Base-by-base conservation (phyloP, 2,329 filamentous ascomycete genomes). In the Ramularia endophylla region DNA sequence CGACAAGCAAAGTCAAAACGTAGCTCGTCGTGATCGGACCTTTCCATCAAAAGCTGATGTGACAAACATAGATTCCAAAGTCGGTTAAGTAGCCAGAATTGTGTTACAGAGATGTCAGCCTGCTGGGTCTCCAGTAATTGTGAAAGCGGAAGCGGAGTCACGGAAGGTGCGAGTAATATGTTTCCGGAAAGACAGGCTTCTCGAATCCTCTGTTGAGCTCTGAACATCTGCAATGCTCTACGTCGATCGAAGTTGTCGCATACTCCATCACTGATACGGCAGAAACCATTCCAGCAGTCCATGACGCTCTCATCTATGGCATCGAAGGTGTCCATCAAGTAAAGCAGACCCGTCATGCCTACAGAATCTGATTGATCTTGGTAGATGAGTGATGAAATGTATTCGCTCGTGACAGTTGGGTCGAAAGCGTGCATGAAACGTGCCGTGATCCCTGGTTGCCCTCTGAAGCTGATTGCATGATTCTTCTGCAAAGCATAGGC, bases 271-370 rank as follows among this genome's bases (percentile, higher is more conserved):
- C 52, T 54, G 32, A 47, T 52, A 13, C 41, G 40, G 57, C 65
- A 69, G 39, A 62, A 63, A 18, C 58, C 58, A 36, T 65, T 68
- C 66, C 66, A 69, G 54, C 66, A 69, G 13, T 65, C 59, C 13
- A 68, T 56, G 13, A 69, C 63, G 41, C 62, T 63, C 46, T 69
- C 66, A 37, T 69, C 64, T 22, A 69, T 66, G 3, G 63, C 59
- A 38, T 69, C 64, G 42, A 69, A 69, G 1, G 65, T 48, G 43
- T 68, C 66, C 66, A 69, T 69, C 17, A 69, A 53, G 19, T 64
- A 59, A 4, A 66, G 57, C 5, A 69, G 51, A 2, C 66, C 66
- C 44, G 66, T 65, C 65, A 69, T 68, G 1, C 61, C 65, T 5
- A 55, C 48, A 2, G 49, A 42, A 18, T 69, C 66, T 31, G 65